Conservation (phyloP, 2,329 filamentous ascomycete species). For the Colletotrichum gigasporum region DNA sequence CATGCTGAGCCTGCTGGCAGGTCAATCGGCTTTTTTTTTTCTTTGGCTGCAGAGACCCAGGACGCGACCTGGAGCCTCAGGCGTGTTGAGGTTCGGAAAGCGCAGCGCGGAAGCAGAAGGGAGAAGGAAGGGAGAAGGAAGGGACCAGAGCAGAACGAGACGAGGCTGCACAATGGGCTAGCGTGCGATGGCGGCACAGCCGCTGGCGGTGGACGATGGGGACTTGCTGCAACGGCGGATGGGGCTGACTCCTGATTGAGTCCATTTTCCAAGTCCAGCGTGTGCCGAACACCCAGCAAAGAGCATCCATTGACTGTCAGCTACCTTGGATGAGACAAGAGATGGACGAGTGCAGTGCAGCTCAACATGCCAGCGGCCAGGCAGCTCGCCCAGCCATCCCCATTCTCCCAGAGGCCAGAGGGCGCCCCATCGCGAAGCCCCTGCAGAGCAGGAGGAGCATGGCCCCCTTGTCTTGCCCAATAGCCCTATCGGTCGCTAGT, state of each 20-base stretch:
- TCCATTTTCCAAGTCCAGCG: no score
- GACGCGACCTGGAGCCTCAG: background rate
- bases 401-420: background rate
- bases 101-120: background rate
- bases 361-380: background rate
- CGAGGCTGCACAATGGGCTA: constrained; percentile 22
- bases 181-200: constrained; percentile 15
- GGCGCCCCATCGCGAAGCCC: background rate
- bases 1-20: constrained; percentile 16
- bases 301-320: no score
- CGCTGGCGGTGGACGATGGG: background rate
- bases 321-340: no score
- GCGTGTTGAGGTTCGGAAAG: background rate
- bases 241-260: background rate
- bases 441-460: background rate
- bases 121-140: no score
- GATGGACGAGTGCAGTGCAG: no score
- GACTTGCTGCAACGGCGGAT: background rate
- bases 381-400: constrained; percentile 16
- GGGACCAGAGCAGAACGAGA: background rate
- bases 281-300: no score
- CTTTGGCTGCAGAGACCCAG: background rate
- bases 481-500: constrained; percentile 20
- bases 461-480: constrained; percentile 27
- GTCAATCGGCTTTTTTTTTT: background rate